These are phyloP conservation scores for Trichaptum fuscoviolaceum DNA, from an alignment of 768 basidiomycete genomes.

Conservation along the genomic window DNA sequence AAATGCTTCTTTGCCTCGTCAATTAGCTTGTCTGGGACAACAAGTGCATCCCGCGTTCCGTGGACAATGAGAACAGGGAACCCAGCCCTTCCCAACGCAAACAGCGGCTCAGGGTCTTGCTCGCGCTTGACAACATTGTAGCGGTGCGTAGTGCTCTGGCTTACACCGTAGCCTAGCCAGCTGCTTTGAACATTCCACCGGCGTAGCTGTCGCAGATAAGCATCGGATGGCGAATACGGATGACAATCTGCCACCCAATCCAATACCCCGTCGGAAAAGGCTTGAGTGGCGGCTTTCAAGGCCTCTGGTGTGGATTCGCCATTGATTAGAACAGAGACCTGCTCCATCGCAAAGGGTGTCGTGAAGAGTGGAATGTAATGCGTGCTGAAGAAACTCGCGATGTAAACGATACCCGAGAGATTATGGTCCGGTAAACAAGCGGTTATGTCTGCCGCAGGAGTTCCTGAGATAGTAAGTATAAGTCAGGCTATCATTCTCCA, in stretches of 20 bases:
- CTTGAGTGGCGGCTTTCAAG: not conserved
- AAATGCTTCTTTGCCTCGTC: constrained; percentile 16
- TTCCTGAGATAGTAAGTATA: not conserved
- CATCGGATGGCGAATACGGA: not conserved
- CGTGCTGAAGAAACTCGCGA: not conserved
- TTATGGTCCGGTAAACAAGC: not conserved
- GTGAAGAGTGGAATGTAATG: not conserved
- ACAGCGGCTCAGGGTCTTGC: constrained; percentile 21
- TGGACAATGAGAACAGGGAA: constrained; percentile 24
- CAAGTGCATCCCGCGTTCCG: constrained; percentile 23
- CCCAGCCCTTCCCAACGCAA: constrained; percentile 20
- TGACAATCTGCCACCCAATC: not conserved
- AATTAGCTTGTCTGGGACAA: constrained; percentile 18
- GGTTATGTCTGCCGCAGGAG: not conserved
- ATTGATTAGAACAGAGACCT: not conserved
- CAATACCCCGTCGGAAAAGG: not conserved
- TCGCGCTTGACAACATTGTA: constrained; percentile 10
- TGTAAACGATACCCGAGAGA: not conserved
- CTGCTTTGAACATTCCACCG: not conserved
- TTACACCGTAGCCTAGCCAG: not conserved
- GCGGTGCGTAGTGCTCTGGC: not conserved
- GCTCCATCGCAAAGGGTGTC: not conserved
- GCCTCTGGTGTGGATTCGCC: not conserved
- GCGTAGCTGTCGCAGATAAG: not conserved
- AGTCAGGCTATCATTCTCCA: not conserved